Evolutionary conservation across 805 yeast species (phyloP), one percentile per base, ranked within the genome.

Genomic region (Kuraishia piskuri): DNA sequence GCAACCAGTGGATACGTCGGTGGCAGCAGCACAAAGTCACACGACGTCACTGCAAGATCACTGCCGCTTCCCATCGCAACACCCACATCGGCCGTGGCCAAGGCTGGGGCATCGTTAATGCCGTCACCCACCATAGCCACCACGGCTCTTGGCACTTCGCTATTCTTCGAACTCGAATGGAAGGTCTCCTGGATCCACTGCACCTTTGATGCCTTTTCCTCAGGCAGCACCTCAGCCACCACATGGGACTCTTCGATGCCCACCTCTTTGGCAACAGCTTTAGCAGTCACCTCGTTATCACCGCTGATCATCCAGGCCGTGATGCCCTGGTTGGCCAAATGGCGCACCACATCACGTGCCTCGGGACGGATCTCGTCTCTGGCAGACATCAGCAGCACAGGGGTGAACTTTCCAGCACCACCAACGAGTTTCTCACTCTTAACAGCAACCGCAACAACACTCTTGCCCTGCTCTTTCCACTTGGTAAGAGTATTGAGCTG

Each of bases 61-160:
- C 90, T 82, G 0, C 92, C 92, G 0, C 85, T 76, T 0, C 90
- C 86, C 56, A 87, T 71, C 0, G 94, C 90, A 49, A 87, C 75
- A 2, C 94, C 94, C 21, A 88, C 83, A 67, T 86, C 89, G 0
- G 94, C 89, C 1, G 78, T 71, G 2, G 90, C 78, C 51, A 88
- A 69, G 0, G 94, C 89, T 1, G 92, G 92, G 0, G 94, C 90
- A 66, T 88, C 94, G 63, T 87, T 88, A 36, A 87, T 82, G 21
- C 94, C 94, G 61, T 87, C 94, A 9, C 94, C 94, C 8, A 87
- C 84, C 91, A 87, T 86, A 0, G 89, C 90, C 2, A 83, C 84
- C 22, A 78, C 61, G 47, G 64, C 60, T 20, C 52, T 63, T 59
- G 17, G 62, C 25, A 53, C 58, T 36, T 55, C 53, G 25, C 40